A percentile compares a stretch with the other conserved stretches of the same genome.
phyloP scores from a whole-genome alignment of 2,329 filamentous ascomycete species.

The Paracamarosporium sp. region DNA sequence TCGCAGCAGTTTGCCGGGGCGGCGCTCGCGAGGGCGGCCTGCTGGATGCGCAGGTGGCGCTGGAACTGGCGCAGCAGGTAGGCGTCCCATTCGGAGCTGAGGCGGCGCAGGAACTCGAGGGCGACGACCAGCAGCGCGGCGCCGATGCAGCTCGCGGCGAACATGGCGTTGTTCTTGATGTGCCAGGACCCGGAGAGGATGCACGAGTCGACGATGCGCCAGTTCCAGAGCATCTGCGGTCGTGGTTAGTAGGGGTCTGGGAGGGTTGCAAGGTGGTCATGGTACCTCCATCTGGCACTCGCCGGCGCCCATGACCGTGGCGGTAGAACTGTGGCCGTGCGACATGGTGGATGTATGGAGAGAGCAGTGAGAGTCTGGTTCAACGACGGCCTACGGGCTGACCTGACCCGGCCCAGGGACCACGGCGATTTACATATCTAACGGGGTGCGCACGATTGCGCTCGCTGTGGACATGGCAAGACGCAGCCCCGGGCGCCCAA shows the following conservation, averaged over 20 bases:
- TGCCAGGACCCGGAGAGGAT: slow-evolving; percentile 76
- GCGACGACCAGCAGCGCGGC: slow-evolving; percentile 75
- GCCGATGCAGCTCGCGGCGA: slow-evolving; percentile 81
- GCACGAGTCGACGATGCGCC: slow-evolving; percentile 73
- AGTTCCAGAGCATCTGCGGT: slow-evolving; percentile 80
- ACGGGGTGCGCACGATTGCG: slow-evolving; percentile 4
- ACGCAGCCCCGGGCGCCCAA: slow-evolving; percentile 11
- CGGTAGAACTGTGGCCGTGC: slow-evolving; percentile 20
- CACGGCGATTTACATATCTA: slow-evolving; percentile 14
- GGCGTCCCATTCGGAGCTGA: slow-evolving; percentile 75
- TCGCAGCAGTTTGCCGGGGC: slow-evolving; percentile 32
- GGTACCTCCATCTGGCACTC: slow-evolving; percentile 50
- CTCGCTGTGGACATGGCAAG: slow-evolving; percentile 12
- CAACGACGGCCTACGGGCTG: not conserved
- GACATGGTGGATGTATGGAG: slow-evolving; percentile 14
- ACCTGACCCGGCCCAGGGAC: not conserved
- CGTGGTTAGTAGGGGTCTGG: not conserved
- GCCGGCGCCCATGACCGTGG: slow-evolving; percentile 23
- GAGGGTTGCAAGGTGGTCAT: not conserved
- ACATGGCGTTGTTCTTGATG: slow-evolving; percentile 72
- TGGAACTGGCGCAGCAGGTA: slow-evolving; percentile 65
- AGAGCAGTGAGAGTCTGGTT: not conserved
- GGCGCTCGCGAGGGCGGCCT: slow-evolving; percentile 25
- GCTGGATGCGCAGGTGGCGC: slow-evolving; percentile 35
- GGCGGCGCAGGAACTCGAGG: slow-evolving; percentile 75